phyloP scores from a whole-genome alignment of 441 rosid species.

The Adansonia gregorii region DNA sequence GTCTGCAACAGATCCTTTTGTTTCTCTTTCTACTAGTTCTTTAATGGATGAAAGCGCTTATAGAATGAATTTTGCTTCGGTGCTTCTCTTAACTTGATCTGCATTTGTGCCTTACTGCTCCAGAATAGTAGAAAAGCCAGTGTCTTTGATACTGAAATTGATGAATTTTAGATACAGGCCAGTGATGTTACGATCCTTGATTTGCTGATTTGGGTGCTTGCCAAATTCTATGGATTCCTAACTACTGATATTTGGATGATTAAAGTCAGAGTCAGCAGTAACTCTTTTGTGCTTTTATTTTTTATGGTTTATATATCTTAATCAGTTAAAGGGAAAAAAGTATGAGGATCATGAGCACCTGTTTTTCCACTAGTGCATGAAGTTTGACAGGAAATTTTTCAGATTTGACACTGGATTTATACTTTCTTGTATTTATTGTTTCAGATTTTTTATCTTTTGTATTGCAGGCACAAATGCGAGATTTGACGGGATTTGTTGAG shows the following conservation, averaged over 20 bases:
- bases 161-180: not conserved
- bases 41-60: not conserved
- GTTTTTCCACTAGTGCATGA: not conserved
- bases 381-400: not conserved
- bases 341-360: not conserved
- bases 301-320: not conserved
- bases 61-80: not conserved
- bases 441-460: slow-evolving; percentile 19
- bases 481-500: slow-evolving; percentile 94
- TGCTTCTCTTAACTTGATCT: not conserved
- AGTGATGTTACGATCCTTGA: not conserved
- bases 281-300: not conserved
- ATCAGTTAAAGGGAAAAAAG: not conserved
- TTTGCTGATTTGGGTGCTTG: not conserved
- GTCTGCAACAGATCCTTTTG: not conserved
- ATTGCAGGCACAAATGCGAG: slow-evolving; percentile 99
- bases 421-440: not conserved
- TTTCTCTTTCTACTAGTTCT: not conserved
- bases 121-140: not conserved
- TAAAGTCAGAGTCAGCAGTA: not conserved
- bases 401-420: not conserved
- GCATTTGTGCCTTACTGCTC: not conserved
- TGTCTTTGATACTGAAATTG: not conserved
- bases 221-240: not conserved
- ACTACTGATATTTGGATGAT: not conserved